Evolutionary conservation across 1,284 basidiomycete genomes (phyloP).

Genomic region (Rhodotorula sp.): DNA sequence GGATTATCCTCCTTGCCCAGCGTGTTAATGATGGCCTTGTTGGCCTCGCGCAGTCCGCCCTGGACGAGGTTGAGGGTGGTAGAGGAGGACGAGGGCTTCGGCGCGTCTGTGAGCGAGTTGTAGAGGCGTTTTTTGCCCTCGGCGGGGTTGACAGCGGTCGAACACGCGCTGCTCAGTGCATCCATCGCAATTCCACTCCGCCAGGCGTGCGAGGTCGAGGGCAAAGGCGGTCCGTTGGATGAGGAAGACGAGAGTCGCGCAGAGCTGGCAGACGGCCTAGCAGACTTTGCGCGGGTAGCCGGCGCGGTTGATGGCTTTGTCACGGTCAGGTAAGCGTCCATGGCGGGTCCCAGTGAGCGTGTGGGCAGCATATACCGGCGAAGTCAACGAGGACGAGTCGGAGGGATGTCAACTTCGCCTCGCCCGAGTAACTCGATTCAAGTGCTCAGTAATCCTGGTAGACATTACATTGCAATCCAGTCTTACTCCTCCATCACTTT

Average conservation of each 20-base stretch:
- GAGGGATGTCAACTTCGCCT: not conserved
- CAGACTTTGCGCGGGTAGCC: not conserved
- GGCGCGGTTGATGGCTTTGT: not conserved
- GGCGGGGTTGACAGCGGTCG: conserved; percentile 4
- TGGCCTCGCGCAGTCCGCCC: conserved; percentile 6
- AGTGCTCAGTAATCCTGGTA: not conserved
- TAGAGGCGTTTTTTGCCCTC: conserved; percentile 1
- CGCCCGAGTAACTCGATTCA: not conserved
- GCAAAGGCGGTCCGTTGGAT: no score
- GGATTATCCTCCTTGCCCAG: conserved; percentile 29
- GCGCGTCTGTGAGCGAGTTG: not conserved
- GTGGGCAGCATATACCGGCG: not conserved
- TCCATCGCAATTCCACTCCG: no score
- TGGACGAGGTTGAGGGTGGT: not conserved
- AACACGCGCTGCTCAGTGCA: no score
- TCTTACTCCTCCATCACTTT: no score
- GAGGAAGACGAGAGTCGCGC: not conserved
- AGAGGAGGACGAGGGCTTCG: not conserved
- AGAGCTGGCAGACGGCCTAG: not conserved
- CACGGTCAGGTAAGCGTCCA: conserved; percentile 7
- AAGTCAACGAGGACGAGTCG: not conserved
- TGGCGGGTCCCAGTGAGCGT: not conserved
- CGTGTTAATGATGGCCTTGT: conserved; percentile 19
- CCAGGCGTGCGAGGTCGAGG: no score
- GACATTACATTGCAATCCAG: no score